phyloP scores from a whole-genome alignment of 768 basidiomycete genomes.

The Cystobasidiopsis lactophilus region DNA sequence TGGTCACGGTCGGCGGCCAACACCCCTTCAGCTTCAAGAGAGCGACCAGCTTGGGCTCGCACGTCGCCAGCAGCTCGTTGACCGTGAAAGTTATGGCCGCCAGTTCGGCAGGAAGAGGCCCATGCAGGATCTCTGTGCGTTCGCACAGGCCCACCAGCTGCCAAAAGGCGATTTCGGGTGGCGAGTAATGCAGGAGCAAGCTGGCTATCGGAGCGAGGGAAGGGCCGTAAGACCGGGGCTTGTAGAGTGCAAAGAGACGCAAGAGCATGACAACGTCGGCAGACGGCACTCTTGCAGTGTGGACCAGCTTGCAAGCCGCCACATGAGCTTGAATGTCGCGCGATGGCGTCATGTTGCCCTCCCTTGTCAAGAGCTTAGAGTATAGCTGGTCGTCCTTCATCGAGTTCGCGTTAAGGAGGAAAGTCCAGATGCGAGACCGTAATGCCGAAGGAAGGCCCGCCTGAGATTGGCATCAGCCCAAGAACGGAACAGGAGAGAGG shows the following conservation, averaged over 20 bases:
- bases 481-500: not conserved
- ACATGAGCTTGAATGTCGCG: not conserved
- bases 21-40: not conserved
- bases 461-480: not conserved
- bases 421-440: not conserved
- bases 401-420: not conserved
- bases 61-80: conserved; percentile 3
- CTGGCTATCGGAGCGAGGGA: conserved; percentile 1
- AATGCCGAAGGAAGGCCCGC: not conserved
- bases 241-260: not conserved
- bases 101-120: not conserved
- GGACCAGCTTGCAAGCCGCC: not conserved
- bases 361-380: conserved; percentile 2
- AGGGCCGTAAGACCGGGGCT: not conserved
- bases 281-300: not conserved
- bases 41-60: not conserved
- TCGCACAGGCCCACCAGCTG: not conserved
- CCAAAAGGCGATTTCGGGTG: conserved; percentile 13
- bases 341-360: not conserved
- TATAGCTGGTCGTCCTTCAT: not conserved
- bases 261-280: not conserved
- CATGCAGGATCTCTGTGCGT: not conserved
- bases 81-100: too few species aligned
- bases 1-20: not conserved
- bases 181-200: conserved; percentile 6